These are phyloP conservation scores for Venustampulla echinocandica DNA, from an alignment of 495 filamentous ascomycete genomes.

Conservation along the genomic window DNA sequence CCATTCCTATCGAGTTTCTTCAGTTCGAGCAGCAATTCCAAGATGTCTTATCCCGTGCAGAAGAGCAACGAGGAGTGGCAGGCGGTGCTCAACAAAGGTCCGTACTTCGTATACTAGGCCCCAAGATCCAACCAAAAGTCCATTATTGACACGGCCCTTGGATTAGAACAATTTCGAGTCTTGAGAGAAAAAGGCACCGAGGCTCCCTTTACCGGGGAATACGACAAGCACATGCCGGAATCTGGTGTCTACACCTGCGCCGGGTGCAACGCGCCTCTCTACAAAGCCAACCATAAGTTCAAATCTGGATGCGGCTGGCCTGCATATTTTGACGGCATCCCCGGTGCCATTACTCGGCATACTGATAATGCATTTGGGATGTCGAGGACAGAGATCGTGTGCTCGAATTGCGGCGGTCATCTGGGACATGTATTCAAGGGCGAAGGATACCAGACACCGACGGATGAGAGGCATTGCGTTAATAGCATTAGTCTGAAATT, in stretches of 20 bases:
- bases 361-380: constrained; percentile 73
- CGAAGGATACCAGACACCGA: constrained; percentile 82
- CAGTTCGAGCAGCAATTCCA: constrained; percentile 41
- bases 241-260: constrained; percentile 76
- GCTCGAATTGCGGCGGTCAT: constrained; percentile 89
- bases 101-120: constrained; percentile 1
- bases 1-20: constrained; percentile 79
- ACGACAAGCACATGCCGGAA: constrained; percentile 73
- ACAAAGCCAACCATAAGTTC: constrained; percentile 88
- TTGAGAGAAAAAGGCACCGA: constrained; percentile 90
- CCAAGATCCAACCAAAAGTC: constrained; percentile 10
- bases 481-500: constrained; percentile 92
- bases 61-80: constrained; percentile 81
- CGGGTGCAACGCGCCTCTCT: constrained; percentile 79
- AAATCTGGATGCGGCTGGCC: constrained; percentile 96
- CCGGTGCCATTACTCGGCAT: constrained; percentile 76
- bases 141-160: too few relatives aligned
- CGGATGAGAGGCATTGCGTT: constrained; percentile 94
- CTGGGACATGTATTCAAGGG: constrained; percentile 97
- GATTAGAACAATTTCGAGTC: constrained; percentile 89
- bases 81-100: constrained; percentile 70
- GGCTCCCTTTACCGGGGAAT: constrained; percentile 65
- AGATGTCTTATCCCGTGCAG: constrained; percentile 73
- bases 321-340: constrained; percentile 89
- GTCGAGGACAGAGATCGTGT: constrained; percentile 85